These are phyloP conservation scores for Fusarium mangiferae DNA, from an alignment of 2,329 filamentous ascomycete genomes.

Conservation along the genomic window DNA sequence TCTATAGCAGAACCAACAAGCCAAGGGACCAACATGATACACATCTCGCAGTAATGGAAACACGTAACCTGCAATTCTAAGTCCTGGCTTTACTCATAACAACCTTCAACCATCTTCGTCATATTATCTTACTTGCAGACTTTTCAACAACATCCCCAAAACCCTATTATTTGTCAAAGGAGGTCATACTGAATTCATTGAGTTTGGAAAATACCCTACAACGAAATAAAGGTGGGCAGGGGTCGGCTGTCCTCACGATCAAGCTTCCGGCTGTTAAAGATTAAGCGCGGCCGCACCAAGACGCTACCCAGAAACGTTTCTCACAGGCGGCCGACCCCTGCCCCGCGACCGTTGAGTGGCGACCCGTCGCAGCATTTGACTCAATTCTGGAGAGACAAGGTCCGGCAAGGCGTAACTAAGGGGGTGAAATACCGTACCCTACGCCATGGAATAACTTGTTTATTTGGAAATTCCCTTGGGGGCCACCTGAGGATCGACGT, in stretches of 20 bases:
- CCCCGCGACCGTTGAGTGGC: slow-evolving; percentile 25
- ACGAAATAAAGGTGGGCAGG: background rate
- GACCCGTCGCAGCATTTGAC: slow-evolving; percentile 28
- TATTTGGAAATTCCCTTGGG: slow-evolving; percentile 11
- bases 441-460: background rate
- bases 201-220: slow-evolving; percentile 1
- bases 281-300: slow-evolving; percentile 22
- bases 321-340: slow-evolving; percentile 35
- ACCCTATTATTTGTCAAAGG: slow-evolving; percentile 19
- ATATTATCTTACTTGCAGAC: slow-evolving; percentile 8
- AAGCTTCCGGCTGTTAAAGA: slow-evolving; percentile 25
- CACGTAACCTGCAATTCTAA: background rate
- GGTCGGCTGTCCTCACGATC: slow-evolving; percentile 16
- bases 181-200: background rate
- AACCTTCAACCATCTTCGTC: background rate
- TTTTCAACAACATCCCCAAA: background rate
- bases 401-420: background rate
- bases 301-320: slow-evolving; percentile 8
- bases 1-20: background rate
- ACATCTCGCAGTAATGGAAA: background rate
- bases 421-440: background rate
- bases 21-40: background rate
- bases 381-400: slow-evolving; percentile 6
- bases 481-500: slow-evolving; percentile 21
- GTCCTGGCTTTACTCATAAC: background rate